Conservation (phyloP, 805 yeast genomes). For the Wickerhamiella parazyma region DNA sequence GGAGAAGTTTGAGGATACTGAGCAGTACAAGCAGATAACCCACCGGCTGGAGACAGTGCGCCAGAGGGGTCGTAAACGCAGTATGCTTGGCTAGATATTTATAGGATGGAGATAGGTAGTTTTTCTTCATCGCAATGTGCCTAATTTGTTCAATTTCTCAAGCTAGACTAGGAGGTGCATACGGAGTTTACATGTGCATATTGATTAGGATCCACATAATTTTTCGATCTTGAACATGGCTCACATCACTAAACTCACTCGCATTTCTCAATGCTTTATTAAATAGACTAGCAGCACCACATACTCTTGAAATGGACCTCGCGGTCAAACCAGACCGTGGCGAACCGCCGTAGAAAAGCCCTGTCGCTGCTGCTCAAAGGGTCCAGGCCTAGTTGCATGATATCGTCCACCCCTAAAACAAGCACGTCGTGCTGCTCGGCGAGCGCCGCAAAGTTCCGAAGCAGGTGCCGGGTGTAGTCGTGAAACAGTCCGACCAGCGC, state of each 20-base stretch:
- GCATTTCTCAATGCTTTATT: too few species aligned
- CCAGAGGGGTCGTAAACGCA: conserved; percentile 85
- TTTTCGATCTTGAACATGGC: too few species aligned
- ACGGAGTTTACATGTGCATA: too few species aligned
- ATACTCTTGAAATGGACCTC: conserved; percentile 29
- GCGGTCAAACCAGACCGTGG: conserved; percentile 36
- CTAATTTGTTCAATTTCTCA: too few species aligned
- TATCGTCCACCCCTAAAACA: conserved; percentile 30
- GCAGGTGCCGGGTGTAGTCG: conserved; percentile 32
- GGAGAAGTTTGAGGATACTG: conserved; percentile 12
- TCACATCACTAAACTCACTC: too few species aligned
- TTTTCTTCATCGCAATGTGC: too few species aligned
- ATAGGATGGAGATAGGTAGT: too few species aligned
- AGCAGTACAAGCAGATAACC: conserved; percentile 36
- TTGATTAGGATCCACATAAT: too few species aligned
- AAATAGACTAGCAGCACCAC: conserved; percentile 19
- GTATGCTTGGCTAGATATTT: conserved; percentile 92
- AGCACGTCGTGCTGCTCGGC: conserved; percentile 24
- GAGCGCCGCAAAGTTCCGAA: conserved; percentile 29
- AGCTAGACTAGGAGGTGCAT: too few species aligned
- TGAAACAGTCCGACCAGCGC: conserved; percentile 40
- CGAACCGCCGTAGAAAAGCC: conserved; percentile 32
- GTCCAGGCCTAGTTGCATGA: conserved; percentile 46
- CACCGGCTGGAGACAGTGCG: conserved; percentile 71
- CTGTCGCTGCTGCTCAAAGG: conserved; percentile 37